Evolutionary conservation across 768 basidiomycete genomes (phyloP).

Genomic region (Lactarius indigo): DNA sequence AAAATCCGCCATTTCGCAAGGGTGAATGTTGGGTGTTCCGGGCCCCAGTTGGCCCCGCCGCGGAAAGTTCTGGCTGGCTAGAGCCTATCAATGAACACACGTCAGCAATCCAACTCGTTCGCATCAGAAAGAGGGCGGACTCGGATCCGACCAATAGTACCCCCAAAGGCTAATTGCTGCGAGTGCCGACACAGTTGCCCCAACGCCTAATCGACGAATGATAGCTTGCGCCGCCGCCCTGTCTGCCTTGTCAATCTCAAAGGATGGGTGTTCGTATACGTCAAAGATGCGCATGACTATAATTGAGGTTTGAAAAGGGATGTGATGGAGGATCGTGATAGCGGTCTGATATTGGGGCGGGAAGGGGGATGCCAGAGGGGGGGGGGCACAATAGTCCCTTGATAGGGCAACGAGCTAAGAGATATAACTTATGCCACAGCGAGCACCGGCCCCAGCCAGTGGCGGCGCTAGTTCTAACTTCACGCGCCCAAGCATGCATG

Average conservation of each 20-base stretch:
- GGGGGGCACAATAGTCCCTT: neutral
- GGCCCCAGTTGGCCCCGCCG: neutral
- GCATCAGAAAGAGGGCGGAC: slow-evolving; percentile 10
- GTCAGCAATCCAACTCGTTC: neutral
- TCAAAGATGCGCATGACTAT: slow-evolving; percentile 23
- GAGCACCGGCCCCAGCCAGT: neutral
- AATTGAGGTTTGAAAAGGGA: neutral
- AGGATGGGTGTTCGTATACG: slow-evolving; percentile 27
- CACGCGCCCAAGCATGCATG: neutral
- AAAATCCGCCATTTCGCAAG: neutral
- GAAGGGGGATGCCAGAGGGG: neutral
- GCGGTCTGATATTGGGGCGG: neutral
- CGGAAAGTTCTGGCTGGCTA: neutral
- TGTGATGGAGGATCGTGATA: neutral
- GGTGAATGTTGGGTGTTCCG: neutral
- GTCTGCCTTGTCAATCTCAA: slow-evolving; percentile 19
- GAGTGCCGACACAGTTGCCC: slow-evolving; percentile 16
- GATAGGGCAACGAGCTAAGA: neutral
- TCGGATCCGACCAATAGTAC: slow-evolving; percentile 22
- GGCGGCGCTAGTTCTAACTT: neutral
- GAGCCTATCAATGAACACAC: neutral
- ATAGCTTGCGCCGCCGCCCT: slow-evolving; percentile 2
- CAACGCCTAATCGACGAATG: slow-evolving; percentile 22
- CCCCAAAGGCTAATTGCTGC: slow-evolving; percentile 22
- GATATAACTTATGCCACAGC: neutral